These are phyloP conservation scores for Meyerozyma athensensis DNA, from an alignment of 1,139 yeast genomes.

Conservation along the genomic window DNA sequence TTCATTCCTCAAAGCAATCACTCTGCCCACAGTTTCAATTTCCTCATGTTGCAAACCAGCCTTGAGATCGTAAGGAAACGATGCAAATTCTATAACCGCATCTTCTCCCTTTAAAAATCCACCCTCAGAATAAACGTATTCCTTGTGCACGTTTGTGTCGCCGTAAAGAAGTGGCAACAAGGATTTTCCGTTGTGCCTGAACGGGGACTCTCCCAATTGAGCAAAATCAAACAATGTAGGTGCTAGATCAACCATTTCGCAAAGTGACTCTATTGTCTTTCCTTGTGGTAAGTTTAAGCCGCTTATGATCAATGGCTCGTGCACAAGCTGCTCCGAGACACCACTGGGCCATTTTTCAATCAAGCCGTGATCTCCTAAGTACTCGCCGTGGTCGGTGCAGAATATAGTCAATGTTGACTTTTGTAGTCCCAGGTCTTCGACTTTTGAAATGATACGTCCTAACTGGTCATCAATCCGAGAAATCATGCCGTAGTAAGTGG, in stretches of 20 bases:
- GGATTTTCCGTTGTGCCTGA: constrained; percentile 12
- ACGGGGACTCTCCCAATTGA: constrained; percentile 6
- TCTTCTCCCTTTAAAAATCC: constrained; percentile 7
- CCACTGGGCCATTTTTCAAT: constrained; percentile 15
- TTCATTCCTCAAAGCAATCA: constrained; percentile 9
- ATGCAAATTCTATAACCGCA: constrained; percentile 6
- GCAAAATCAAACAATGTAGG: constrained; percentile 12
- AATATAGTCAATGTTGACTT: constrained; percentile 9
- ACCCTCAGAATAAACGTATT: constrained; percentile 7
- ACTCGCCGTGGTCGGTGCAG: constrained; percentile 15
- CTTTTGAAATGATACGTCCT: constrained; percentile 9
- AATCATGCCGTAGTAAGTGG: constrained; percentile 14
- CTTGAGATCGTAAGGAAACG: constrained; percentile 8
- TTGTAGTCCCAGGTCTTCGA: constrained; percentile 3
- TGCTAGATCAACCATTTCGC: constrained; percentile 14
- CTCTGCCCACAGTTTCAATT: constrained; percentile 11
- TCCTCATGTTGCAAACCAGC: constrained; percentile 7
- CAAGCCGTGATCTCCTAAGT: constrained; percentile 13
- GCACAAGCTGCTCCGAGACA: constrained; percentile 11
- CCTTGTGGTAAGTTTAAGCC: background rate
- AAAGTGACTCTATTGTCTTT: constrained; percentile 6
- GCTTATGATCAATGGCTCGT: constrained; percentile 9
- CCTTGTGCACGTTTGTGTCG: constrained; percentile 4
- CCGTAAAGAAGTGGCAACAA: constrained; percentile 4
- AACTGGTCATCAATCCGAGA: constrained; percentile 12